Evolutionary conservation across 805 yeast genomes (phyloP).

Genomic region (Schwanniomyces vanrijiae): DNA sequence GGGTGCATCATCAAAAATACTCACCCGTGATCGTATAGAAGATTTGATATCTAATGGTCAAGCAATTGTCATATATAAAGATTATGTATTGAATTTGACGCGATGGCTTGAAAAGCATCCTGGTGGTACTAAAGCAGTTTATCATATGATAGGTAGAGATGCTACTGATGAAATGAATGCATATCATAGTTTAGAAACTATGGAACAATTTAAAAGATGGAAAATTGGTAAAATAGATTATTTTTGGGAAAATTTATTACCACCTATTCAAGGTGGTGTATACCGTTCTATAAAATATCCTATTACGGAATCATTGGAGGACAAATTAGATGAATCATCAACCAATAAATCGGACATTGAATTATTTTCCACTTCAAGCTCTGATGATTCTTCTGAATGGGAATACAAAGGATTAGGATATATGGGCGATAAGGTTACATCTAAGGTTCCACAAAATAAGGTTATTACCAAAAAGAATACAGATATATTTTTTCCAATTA

Average conservation of each 20-base stretch:
- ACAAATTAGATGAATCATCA: slow-evolving; percentile 11
- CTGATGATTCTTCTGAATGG: slow-evolving; percentile 4
- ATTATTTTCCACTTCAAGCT: slow-evolving; percentile 9
- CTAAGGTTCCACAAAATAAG: slow-evolving; percentile 51
- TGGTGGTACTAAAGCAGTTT: slow-evolving; percentile 84
- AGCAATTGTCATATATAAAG: slow-evolving; percentile 65
- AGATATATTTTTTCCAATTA: slow-evolving; percentile 34
- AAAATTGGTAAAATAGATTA: slow-evolving; percentile 63
- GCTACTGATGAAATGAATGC: slow-evolving; percentile 91
- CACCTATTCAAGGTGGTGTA: slow-evolving; percentile 85
- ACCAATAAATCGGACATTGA: slow-evolving; percentile 10
- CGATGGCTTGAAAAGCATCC: slow-evolving; percentile 77
- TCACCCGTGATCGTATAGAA: slow-evolving; percentile 42
- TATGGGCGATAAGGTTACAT: slow-evolving; percentile 42
- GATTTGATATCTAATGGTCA: slow-evolving; percentile 66
- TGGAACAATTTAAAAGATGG: slow-evolving; percentile 51
- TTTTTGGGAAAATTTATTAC: slow-evolving; percentile 73
- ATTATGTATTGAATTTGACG: slow-evolving; percentile 62
- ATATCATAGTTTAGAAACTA: slow-evolving; percentile 67
- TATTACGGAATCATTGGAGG: slow-evolving; percentile 8
- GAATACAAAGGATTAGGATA: slow-evolving; percentile 30
- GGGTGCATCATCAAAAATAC: slow-evolving; percentile 9
- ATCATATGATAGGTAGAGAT: slow-evolving; percentile 84
- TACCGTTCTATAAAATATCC: slow-evolving; percentile 12
- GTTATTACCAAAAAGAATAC: slow-evolving; percentile 39